Evolutionary conservation across 2,329 filamentous ascomycete species (phyloP).

Genomic region (Claviceps capensis): DNA sequence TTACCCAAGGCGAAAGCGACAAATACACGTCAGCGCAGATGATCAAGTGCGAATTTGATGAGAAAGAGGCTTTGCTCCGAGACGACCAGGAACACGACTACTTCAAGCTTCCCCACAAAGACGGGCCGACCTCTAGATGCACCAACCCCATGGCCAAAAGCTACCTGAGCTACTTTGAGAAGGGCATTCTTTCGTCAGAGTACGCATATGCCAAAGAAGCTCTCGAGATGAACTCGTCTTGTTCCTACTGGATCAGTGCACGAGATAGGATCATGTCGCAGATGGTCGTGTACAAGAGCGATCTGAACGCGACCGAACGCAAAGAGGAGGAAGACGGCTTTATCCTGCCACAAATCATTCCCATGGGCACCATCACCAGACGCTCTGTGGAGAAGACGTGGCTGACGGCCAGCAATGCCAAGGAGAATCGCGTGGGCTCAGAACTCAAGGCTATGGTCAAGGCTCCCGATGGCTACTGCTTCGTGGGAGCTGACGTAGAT

Average conservation of each 20-base stretch:
- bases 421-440: conserved; percentile 87
- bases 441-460: conserved; percentile 95
- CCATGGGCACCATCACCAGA: conserved; percentile 94
- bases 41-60: conserved; percentile 65
- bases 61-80: conserved; percentile 49
- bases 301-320: conserved; percentile 23
- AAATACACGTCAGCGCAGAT: conserved; percentile 62
- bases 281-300: conserved; percentile 76
- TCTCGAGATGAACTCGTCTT: conserved; percentile 95
- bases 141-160: conserved; percentile 80
- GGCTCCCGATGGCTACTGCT: conserved; percentile 78
- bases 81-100: conserved; percentile 56
- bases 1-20: conserved; percentile 44
- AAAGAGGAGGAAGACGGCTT: conserved; percentile 41
- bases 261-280: conserved; percentile 88
- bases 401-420: conserved; percentile 95
- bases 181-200: conserved; percentile 73
- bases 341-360: conserved; percentile 89
- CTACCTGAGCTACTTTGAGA: conserved; percentile 84
- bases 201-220: conserved; percentile 87
- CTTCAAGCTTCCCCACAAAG: conserved; percentile 93
- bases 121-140: conserved; percentile 76
- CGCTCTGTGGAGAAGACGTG: conserved; percentile 95
- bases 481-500: conserved; percentile 95
- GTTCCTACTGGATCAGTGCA: conserved; percentile 98